Conservation (phyloP, 129 eudicot species). For the Tanacetum coccineum region DNA sequence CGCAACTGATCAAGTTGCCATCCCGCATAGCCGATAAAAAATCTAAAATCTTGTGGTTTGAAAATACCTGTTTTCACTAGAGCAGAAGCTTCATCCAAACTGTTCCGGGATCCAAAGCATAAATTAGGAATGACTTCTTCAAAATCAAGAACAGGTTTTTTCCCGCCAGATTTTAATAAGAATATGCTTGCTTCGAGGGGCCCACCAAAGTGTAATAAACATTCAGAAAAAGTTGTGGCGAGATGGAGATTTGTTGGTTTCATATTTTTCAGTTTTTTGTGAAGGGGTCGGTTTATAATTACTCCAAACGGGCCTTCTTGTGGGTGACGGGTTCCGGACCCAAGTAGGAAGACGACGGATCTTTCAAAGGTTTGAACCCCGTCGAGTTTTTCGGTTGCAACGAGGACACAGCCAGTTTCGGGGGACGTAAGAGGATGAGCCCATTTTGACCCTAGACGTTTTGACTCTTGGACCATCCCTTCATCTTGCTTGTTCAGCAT, state of each 20-base stretch:
- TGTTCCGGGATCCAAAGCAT: conserved; percentile 66
- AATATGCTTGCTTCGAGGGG: conserved; percentile 89
- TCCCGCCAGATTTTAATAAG: conserved; percentile 44
- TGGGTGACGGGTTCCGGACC: conserved; percentile 74
- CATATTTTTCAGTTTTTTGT: conserved; percentile 79
- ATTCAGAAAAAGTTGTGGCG: conserved; percentile 80
- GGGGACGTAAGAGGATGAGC: conserved; percentile 90
- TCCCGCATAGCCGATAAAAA: conserved; percentile 89
- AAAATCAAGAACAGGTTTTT: conserved; percentile 39
- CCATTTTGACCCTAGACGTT: conserved; percentile 81
- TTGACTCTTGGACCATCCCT: conserved; percentile 31
- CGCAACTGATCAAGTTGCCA: conserved; percentile 86
- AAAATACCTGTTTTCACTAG: conserved; percentile 68
- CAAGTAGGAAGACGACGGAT: conserved; percentile 81
- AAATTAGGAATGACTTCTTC: conserved; percentile 72
- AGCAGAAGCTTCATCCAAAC: conserved; percentile 70
- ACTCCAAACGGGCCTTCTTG: conserved; percentile 86
- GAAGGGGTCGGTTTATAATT: conserved; percentile 72
- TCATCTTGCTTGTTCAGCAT: conserved; percentile 45
- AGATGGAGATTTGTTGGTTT: conserved; percentile 66
- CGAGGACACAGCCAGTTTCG: conserved; percentile 83
- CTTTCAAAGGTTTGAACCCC: conserved; percentile 79
- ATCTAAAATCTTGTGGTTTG: conserved; percentile 68
- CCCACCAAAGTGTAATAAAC: conserved; percentile 88
- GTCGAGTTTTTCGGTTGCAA: conserved; percentile 92